Conservation (phyloP, 1,284 basidiomycete genomes). For the Sporisorium graminicola region DNA sequence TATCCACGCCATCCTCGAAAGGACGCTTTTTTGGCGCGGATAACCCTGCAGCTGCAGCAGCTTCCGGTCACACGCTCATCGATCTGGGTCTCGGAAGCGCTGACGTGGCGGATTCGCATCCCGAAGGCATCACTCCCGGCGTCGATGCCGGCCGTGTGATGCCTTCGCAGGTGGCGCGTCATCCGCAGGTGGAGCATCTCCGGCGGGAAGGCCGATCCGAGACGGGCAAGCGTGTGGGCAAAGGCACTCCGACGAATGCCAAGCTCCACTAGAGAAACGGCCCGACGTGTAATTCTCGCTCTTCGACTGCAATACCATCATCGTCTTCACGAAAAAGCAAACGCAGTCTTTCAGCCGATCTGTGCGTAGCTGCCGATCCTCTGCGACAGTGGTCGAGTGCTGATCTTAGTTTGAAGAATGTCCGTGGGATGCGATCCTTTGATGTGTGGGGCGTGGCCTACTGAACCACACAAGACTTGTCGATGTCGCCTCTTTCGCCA, state of each 20-base stretch:
- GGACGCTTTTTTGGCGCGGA: conserved; percentile 39
- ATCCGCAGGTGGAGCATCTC: conserved; percentile 49
- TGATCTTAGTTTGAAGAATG: too few relatives aligned
- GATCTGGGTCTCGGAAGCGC: conserved; percentile 33
- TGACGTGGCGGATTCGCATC: conserved; percentile 36
- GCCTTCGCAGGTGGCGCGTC: conserved; percentile 38
- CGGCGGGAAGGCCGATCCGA: conserved; percentile 40
- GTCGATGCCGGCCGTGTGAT: conserved; percentile 37
- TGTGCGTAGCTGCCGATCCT: too few relatives aligned
- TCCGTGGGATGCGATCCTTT: too few relatives aligned
- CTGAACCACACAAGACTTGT: conserved; percentile 25
- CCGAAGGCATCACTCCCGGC: conserved; percentile 39
- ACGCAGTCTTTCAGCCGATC: too few relatives aligned
- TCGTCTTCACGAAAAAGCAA: too few relatives aligned
- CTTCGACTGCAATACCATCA: conserved; percentile 15
- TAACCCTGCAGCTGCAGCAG: not conserved
- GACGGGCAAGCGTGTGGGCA: conserved; percentile 43
- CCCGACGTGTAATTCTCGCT: conserved; percentile 12
- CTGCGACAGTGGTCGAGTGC: too few relatives aligned
- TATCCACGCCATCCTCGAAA: conserved; percentile 17
- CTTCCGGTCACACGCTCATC: conserved; percentile 34
- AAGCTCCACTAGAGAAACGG: conserved; percentile 23
- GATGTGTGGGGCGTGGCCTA: not conserved
- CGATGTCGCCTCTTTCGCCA: not conserved
- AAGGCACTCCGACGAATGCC: conserved; percentile 46